Conservation (phyloP, 768 basidiomycete species). For the Pulveroboletus frians region DNA sequence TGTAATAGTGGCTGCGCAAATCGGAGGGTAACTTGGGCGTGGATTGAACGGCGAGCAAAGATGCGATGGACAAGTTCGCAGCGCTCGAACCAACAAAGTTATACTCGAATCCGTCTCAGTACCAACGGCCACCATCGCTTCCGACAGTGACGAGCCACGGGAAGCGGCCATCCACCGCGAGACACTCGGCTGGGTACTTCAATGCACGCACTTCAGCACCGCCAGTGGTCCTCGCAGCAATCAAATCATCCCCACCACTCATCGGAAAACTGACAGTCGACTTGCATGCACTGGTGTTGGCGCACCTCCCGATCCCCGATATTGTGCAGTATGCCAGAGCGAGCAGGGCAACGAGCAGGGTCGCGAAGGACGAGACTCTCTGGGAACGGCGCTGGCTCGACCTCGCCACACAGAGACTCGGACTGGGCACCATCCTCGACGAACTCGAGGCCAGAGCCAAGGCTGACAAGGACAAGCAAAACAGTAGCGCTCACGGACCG, state of each 20-base stretch:
- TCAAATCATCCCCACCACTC: slow-evolving; percentile 31
- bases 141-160: slow-evolving; percentile 11
- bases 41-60: slow-evolving; percentile 4
- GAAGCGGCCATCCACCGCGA: slow-evolving; percentile 7
- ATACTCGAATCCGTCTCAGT: slow-evolving; percentile 34
- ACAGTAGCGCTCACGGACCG: slow-evolving; percentile 41
- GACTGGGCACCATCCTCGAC: slow-evolving; percentile 48
- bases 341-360: slow-evolving; percentile 55
- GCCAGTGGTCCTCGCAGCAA: slow-evolving; percentile 14
- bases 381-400: slow-evolving; percentile 75
- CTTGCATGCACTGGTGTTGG: slow-evolving; percentile 69
- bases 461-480: slow-evolving; percentile 31
- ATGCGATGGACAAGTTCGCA: slow-evolving; percentile 78
- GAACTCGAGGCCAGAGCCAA: slow-evolving; percentile 46
- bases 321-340: slow-evolving; percentile 68
- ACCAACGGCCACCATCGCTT: slow-evolving; percentile 17
- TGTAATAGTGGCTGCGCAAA: slow-evolving; percentile 11
- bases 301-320: slow-evolving; percentile 74
- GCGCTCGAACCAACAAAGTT: slow-evolving; percentile 72
- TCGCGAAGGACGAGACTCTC: slow-evolving; percentile 65
- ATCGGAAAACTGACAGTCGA: slow-evolving; percentile 79
- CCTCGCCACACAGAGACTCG: slow-evolving; percentile 46
- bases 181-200: slow-evolving; percentile 7
- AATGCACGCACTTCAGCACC: neutral
- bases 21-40: neutral